Base-by-base conservation (phyloP, 2,329 filamentous ascomycete genomes). In the Ceratocystis ficicola region DNA sequence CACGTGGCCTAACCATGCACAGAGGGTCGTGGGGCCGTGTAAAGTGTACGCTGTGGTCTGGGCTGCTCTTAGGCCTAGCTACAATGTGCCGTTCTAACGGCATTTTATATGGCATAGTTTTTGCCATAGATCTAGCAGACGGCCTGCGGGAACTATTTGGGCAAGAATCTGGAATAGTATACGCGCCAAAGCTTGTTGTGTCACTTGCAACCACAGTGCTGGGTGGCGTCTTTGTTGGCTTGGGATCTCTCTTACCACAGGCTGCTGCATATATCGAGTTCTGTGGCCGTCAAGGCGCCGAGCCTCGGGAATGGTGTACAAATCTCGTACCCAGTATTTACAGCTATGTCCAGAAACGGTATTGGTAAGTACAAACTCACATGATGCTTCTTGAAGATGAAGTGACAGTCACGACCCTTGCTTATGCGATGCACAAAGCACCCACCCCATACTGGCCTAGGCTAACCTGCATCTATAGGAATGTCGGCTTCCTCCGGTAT, bases 401-500 rank as follows among this genome's bases (percentile, higher is more conserved):
- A 59, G 30, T 32, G 55, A 20, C 28, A 2, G 5, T 44, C 15
- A 28, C 20, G 61, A 10, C 36, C 8, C 61, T 36, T 17, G 6
- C 6, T 20, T 4, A 36, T 59, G 55, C 28, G 7, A 41, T 36
- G 55, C 55, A 12, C 15, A 25, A 10, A n/a, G 20, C 20, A 59
- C 17, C 17, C 55, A 28, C 55, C 55, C 28, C 55, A 59, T 30
- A 28, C 28, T 59, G 17, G 55, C 55, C 28, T 36, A 7, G n/a
- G 55, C 55, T 59, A 36, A 59, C 55, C 4, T 59, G 55, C 55
- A 5, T 36, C 17, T 22, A 65, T 68, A 96, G 92, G 94, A 86
- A 93, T 71, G 85, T 88, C 64, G 94, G 94, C 0, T 87, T 95
- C 70, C 81, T 97, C 63, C 83, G 83, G 67, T 99, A 99, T 77